Conservation (phyloP, 75 land plant genomes). For the Sequoia sempervirens region DNA sequence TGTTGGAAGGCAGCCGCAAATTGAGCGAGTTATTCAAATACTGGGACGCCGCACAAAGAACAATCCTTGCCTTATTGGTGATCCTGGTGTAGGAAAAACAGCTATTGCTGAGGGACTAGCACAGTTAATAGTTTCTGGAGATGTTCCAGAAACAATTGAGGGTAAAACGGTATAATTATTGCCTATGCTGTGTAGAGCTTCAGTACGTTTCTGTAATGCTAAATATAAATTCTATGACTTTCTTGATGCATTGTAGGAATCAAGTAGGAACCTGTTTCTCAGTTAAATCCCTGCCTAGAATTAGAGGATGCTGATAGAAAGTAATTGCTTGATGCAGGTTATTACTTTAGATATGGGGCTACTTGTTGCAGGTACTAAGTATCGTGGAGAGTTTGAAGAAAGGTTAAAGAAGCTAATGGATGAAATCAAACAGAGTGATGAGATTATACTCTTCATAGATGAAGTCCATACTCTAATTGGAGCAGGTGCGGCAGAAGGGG, state of each 20-base stretch:
- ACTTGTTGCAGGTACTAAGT: slow-evolving; percentile 64
- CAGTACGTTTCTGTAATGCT: neutral
- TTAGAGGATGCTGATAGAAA: neutral
- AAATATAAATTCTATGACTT: neutral
- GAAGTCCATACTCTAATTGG: slow-evolving; percentile 71
- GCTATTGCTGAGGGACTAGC: slow-evolving; percentile 64
- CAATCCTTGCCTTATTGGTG: slow-evolving; percentile 72
- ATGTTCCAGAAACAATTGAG: slow-evolving; percentile 58
- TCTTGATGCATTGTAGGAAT: neutral
- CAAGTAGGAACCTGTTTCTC: neutral
- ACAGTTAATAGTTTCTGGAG: slow-evolving; percentile 43
- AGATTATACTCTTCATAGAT: slow-evolving; percentile 65
- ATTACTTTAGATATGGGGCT: slow-evolving; percentile 66
- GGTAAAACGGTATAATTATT: slow-evolving; percentile 36
- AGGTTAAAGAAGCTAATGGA: slow-evolving; percentile 63
- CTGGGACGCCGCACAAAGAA: slow-evolving; percentile 66
- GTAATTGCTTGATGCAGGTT: slow-evolving; percentile 18
- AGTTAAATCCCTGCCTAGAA: neutral
- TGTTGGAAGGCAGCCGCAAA: slow-evolving; percentile 54
- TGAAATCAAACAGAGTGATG: slow-evolving; percentile 59
- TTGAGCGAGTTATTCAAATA: slow-evolving; percentile 57
- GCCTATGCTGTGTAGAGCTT: neutral
- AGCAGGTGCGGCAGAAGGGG: slow-evolving; percentile 78
- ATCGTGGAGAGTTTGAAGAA: slow-evolving; percentile 71
- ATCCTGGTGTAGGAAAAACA: slow-evolving; percentile 81